Percentiles rank a stretch among this genome's conserved stretches.
Conservation (phyloP, 2,329 filamentous ascomycete genomes). For the Lasiodiplodia hormozganensis region DNA sequence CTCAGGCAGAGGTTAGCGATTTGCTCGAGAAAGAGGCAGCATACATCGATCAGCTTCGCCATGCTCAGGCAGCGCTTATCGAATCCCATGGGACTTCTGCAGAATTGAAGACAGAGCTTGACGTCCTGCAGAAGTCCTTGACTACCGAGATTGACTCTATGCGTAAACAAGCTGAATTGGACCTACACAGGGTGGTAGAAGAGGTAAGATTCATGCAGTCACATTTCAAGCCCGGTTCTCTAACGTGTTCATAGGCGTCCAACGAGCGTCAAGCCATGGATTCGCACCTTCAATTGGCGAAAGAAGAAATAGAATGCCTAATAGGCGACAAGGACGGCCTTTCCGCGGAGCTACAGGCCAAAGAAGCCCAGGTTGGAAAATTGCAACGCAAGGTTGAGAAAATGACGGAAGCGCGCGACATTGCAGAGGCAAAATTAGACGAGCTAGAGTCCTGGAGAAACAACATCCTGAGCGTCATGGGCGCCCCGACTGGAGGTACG, state of each 20-base stretch:
- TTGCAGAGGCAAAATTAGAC: slow-evolving; percentile 27
- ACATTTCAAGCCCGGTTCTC: neutral
- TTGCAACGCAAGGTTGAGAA: slow-evolving; percentile 21
- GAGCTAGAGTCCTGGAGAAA: slow-evolving; percentile 38
- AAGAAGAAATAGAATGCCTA: slow-evolving; percentile 32
- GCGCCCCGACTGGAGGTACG: slow-evolving; percentile 10
- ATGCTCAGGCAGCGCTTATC: neutral
- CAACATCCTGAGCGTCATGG: slow-evolving; percentile 38
- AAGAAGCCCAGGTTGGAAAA: neutral
- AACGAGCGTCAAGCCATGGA: neutral
- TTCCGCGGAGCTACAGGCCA: slow-evolving; percentile 1
- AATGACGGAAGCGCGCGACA: slow-evolving; percentile 37
- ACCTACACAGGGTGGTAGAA: slow-evolving; percentile 12
- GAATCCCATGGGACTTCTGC: neutral
- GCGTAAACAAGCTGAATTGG: neutral
- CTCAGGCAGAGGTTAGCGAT: slow-evolving; percentile 36
- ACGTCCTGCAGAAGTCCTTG: neutral
- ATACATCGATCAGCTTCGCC: slow-evolving; percentile 35
- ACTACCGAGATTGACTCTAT: slow-evolving; percentile 8
- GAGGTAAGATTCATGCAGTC: neutral
- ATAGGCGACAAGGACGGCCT: slow-evolving; percentile 30
- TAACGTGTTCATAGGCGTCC: slow-evolving; percentile 6
- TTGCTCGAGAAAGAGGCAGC: slow-evolving; percentile 35
- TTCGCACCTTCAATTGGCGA: slow-evolving; percentile 30
- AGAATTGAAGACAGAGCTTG: slow-evolving; percentile 2